These are phyloP conservation scores for Aschersonia sp. DNA, from an alignment of 2,329 filamentous ascomycete species.

Conservation along the genomic window DNA sequence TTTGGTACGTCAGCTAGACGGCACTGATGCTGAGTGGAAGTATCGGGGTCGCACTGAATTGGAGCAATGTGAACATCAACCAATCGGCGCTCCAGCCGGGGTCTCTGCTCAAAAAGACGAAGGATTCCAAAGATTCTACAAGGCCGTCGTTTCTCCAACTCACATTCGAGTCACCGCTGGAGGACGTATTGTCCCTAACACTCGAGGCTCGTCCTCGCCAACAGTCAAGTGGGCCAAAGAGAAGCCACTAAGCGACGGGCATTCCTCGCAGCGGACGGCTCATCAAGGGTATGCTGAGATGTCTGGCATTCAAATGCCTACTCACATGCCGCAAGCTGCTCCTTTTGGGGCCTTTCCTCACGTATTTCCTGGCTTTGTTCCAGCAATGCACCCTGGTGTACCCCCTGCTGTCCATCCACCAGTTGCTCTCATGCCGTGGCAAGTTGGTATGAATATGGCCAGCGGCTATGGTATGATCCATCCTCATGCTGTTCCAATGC, in stretches of 20 bases:
- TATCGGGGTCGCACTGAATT: slow-evolving; percentile 30
- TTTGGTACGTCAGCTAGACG: slow-evolving; percentile 19
- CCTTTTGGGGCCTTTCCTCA: slow-evolving; percentile 14
- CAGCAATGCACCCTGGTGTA: slow-evolving; percentile 16
- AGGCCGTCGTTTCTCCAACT: slow-evolving; percentile 51
- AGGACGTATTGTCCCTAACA: slow-evolving; percentile 52
- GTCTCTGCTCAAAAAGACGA: slow-evolving; percentile 41
- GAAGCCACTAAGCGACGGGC: slow-evolving; percentile 11
- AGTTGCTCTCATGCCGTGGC: slow-evolving; percentile 25
- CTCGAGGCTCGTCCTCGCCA: slow-evolving; percentile 35
- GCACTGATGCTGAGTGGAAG: slow-evolving; percentile 26
- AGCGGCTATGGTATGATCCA: slow-evolving; percentile 12
- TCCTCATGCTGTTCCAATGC: slow-evolving; percentile 10
- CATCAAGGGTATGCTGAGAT: slow-evolving; percentile 5
- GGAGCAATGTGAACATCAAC: slow-evolving; percentile 27
- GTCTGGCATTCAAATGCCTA: slow-evolving; percentile 3
- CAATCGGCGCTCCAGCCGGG: slow-evolving; percentile 37
- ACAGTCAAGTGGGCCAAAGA: slow-evolving; percentile 35
- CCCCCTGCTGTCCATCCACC: slow-evolving; percentile 13
- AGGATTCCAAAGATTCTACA: slow-evolving; percentile 54
- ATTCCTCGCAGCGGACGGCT: slow-evolving; percentile 7
- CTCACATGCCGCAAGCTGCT: slow-evolving; percentile 9
- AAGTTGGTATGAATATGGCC: slow-evolving; percentile 22
- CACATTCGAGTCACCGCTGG: slow-evolving; percentile 54
- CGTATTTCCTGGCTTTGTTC: slow-evolving; percentile 17